Evolutionary conservation across 1,139 yeast species (phyloP), one percentile per base, ranked within the genome.

Genomic region (Protomyces inundatus): DNA sequence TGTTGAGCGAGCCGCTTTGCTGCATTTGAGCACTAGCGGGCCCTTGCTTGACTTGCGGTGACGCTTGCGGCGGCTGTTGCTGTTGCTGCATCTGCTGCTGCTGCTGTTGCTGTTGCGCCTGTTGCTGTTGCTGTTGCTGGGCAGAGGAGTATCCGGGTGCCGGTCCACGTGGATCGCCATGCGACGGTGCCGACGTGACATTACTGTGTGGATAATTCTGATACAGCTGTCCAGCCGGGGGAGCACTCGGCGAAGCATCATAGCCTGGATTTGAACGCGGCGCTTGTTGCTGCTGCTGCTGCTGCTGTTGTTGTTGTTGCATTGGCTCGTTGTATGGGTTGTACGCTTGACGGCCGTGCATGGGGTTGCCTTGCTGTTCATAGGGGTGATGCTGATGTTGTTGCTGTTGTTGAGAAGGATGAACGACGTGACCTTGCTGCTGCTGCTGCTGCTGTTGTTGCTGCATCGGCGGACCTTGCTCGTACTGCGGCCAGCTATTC

Each of bases 11-110:
- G 12, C 34, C 56, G 35, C 10, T 16, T 10, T 57, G 51, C 36
- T 46, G 58, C 45, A 40, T 58, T 35, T 36, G 50, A 34, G 9
- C 46, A 10, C 32, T 34, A 12, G 39, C 39, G 6, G 39, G 57
- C 40, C 40, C 51, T 39, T 32, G 10, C 57, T 36, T 33, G 3
- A 36, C n/a, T 46, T 55, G 60, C 7, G 30, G 39, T 12, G 16
- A 45, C 54, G 61, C 59, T 50, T 58, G 33, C 60, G 58, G 48
- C 62, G 63, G 57, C 39, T 42, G 40, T 39, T 54, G 57, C 50
- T 45, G 50, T n/a, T 54, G 48, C 37, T 36, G 51, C 7, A 16
- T 6, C 34, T 53, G 55, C 36, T 53, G 55, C 23, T 54, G 56
- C n/a, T 30, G 16, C 14, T 51, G 54, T 23, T n/a, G 9, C 54